Percentiles rank a stretch among this genome's conserved stretches.
phyloP scores from a whole-genome alignment of 2,329 filamentous ascomycete genomes.

The Leptodontidium sp. region DNA sequence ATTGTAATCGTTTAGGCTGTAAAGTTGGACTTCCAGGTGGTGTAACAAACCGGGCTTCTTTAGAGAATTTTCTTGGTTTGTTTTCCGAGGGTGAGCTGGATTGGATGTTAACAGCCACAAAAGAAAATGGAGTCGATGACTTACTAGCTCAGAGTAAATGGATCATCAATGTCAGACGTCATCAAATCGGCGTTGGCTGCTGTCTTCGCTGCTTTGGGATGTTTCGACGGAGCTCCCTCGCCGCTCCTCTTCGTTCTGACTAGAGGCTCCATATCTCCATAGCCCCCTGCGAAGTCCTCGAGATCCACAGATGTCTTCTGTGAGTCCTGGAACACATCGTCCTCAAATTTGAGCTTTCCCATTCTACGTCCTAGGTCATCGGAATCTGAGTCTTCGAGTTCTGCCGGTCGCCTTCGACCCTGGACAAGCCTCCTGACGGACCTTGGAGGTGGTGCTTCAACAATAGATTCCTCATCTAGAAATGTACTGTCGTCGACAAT shows the following conservation, averaged over 20 bases:
- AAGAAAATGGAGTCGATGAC: background rate
- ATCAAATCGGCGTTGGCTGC: slow-evolving; percentile 14
- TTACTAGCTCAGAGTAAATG: slow-evolving; percentile 39
- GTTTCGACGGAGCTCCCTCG: background rate
- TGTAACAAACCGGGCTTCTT: slow-evolving; percentile 38
- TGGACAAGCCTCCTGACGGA: slow-evolving; percentile 41
- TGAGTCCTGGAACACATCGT: background rate
- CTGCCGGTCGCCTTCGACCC: slow-evolving; percentile 34
- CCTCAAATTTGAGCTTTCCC: slow-evolving; percentile 27
- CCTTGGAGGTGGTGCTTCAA: slow-evolving; percentile 38
- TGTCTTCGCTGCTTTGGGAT: background rate
- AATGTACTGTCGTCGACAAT: slow-evolving; percentile 42
- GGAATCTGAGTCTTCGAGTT: slow-evolving; percentile 22
- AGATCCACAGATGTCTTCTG: slow-evolving; percentile 19
- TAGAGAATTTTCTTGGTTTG: slow-evolving; percentile 35
- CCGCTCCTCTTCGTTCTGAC: background rate
- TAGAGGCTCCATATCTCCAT: slow-evolving; percentile 15
- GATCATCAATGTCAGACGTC: slow-evolving; percentile 38
- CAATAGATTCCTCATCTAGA: slow-evolving; percentile 36
- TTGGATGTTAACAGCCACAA: slow-evolving; percentile 13
- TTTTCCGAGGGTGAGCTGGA: slow-evolving; percentile 39
- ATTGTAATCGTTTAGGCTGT: slow-evolving; percentile 37
- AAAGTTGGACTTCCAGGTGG: slow-evolving; percentile 42
- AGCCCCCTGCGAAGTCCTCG: slow-evolving; percentile 21
- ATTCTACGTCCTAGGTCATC: slow-evolving; percentile 35